Percentiles rank a stretch among this genome's conserved stretches.
Conservation (phyloP, 768 basidiomycete genomes). For the Kondoa malvinella region DNA sequence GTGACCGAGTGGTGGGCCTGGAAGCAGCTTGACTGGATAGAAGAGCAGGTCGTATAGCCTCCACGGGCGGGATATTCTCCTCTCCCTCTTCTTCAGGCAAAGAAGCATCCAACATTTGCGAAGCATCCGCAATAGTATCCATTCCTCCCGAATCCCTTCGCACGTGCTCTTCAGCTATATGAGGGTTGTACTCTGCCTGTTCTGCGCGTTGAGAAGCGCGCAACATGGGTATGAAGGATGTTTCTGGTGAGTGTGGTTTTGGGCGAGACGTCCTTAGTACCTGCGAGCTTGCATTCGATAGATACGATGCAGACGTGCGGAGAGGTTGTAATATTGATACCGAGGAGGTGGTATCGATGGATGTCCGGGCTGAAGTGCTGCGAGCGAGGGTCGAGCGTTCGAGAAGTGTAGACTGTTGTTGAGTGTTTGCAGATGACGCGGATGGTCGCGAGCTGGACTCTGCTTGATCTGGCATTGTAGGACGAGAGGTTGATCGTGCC, state of each 20-base stretch:
- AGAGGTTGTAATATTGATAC: too few species aligned
- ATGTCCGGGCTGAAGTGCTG: too few species aligned
- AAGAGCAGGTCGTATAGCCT: too few species aligned
- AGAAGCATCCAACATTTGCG: neutral
- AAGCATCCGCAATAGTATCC: neutral
- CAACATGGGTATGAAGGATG: neutral
- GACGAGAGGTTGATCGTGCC: too few species aligned
- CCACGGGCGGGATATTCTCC: neutral
- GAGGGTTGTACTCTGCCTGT: too few species aligned
- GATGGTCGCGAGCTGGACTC: too few species aligned
- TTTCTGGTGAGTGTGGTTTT: neutral
- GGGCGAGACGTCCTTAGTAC: neutral
- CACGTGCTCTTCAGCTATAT: too few species aligned
- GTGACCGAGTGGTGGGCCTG: too few species aligned
- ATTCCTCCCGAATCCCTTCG: neutral
- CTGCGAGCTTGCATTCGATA: neutral
- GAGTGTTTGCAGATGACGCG: too few species aligned
- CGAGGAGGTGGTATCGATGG: too few species aligned
- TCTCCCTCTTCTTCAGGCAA: neutral
- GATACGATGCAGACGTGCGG: neutral
- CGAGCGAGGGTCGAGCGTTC: neutral
- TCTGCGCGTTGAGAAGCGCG: neutral
- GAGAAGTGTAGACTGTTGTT: neutral
- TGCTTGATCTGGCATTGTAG: too few species aligned
- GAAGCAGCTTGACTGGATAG: too few species aligned